phyloP scores from a whole-genome alignment of 139 green algal genomes.

The Yamagishiella unicocca region DNA sequence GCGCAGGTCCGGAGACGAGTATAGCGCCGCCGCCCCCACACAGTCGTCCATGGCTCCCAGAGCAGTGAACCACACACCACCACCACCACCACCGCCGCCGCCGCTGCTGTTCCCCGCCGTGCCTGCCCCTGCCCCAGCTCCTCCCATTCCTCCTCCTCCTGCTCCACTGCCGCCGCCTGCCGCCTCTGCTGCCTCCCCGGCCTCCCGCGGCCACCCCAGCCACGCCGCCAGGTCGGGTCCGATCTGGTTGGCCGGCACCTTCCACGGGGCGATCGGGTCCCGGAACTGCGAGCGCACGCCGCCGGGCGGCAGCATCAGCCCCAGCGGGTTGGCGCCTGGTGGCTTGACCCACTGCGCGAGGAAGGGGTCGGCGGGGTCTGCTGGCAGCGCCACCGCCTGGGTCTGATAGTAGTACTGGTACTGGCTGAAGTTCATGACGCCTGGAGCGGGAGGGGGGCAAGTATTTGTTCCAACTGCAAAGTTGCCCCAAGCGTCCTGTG shows the following conservation, averaged over 20 bases:
- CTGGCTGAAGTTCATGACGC: constrained; percentile 44
- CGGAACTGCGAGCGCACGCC: constrained; percentile 61
- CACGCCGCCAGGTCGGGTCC: constrained; percentile 3
- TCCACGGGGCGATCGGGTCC: constrained; percentile 59
- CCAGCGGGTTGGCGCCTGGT: constrained; percentile 38
- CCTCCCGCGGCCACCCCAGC: not conserved
- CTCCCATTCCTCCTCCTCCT: not conserved
- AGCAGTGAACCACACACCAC: constrained; percentile 48
- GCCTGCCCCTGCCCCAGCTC: not conserved
- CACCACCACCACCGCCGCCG: not conserved
- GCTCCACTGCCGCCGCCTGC: not conserved
- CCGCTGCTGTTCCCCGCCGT: not conserved
- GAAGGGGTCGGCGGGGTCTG: constrained; percentile 56
- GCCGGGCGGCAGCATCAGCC: constrained; percentile 17
- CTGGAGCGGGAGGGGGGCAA: not conserved
- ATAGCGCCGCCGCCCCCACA: constrained; percentile 56
- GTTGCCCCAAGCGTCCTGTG: too few relatives aligned
- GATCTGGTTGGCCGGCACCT: not conserved
- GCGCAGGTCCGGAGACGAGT: constrained; percentile 49
- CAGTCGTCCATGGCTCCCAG: constrained; percentile 61
- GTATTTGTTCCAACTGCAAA: too few relatives aligned
- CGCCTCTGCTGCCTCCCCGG: not conserved
- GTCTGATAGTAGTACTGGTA: constrained; percentile 58
- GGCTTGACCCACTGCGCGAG: constrained; percentile 56
- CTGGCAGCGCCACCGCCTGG: constrained; percentile 51